These are phyloP conservation scores for Trichoderma semiorbis DNA, from an alignment of 2,329 filamentous ascomycete species.

Conservation along the genomic window DNA sequence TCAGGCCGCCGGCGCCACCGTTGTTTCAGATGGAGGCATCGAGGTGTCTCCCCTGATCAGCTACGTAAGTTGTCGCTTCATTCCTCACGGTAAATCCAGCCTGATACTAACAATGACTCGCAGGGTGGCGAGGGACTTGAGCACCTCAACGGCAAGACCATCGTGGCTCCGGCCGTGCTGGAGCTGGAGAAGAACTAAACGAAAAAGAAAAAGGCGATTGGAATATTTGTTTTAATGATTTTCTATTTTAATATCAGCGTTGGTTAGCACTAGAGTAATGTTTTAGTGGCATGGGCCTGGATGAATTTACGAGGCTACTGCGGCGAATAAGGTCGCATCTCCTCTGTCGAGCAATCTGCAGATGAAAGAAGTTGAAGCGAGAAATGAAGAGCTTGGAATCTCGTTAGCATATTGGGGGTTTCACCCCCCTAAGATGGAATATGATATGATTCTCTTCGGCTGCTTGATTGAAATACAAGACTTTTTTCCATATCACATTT, in stretches of 20 bases:
- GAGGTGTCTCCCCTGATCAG: constrained; percentile 92
- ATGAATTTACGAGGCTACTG: constrained; percentile 1
- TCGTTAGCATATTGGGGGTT: neutral
- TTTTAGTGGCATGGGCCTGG: neutral
- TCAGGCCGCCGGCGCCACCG: constrained; percentile 69
- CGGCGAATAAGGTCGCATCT: neutral
- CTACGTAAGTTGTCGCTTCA: constrained; percentile 67
- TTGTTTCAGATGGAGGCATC: constrained; percentile 69
- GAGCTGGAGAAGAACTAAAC: constrained; percentile 39
- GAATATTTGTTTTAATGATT: neutral
- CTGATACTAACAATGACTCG: constrained; percentile 11
- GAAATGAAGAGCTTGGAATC: neutral
- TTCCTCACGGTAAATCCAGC: neutral
- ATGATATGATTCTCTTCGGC: neutral
- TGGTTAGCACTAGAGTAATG: constrained; percentile 15
- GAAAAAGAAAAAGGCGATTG: neutral
- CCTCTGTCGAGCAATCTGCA: constrained; percentile 6
- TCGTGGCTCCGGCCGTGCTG: constrained; percentile 52
- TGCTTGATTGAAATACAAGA: neutral
- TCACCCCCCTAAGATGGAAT: neutral
- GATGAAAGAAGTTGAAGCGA: neutral
- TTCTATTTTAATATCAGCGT: constrained; percentile 11
- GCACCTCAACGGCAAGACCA: constrained; percentile 49
- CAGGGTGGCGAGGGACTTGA: constrained; percentile 63
- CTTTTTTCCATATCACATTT: neutral